Evolutionary conservation across 164 flowering plant genomes (phyloP).

Genomic region (Piper betle): DNA sequence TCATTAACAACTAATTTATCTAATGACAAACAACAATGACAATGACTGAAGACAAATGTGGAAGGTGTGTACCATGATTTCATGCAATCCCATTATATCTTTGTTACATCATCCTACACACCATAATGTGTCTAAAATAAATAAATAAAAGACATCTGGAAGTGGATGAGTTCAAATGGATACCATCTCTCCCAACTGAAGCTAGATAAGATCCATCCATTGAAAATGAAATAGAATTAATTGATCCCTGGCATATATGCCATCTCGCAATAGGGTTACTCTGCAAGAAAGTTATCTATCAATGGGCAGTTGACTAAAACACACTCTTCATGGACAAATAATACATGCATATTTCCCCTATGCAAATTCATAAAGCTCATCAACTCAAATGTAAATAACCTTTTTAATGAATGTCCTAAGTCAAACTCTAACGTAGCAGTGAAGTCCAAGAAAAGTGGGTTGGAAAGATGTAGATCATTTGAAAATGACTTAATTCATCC

Average conservation of each 20-base stretch:
- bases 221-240: conserved; percentile 78
- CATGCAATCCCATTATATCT: neutral
- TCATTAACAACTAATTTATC: neutral
- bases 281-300: conserved; percentile 22
- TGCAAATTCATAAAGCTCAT: too few species aligned
- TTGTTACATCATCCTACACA: neutral
- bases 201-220: conserved; percentile 71
- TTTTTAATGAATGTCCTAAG: too few species aligned
- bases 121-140: neutral
- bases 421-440: too few species aligned
- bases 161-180: neutral
- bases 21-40: too few species aligned
- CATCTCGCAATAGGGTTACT: conserved; percentile 82
- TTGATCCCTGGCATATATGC: conserved; percentile 93
- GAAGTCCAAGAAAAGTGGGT: too few species aligned
- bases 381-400: too few species aligned
- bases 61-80: neutral
- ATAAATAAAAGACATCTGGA: neutral
- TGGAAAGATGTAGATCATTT: too few species aligned
- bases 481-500: too few species aligned
- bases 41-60: neutral
- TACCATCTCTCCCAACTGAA: conserved; percentile 99
- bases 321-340: neutral
- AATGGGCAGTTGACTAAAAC: neutral
- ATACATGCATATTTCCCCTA: too few species aligned